phyloP scores from a whole-genome alignment of 176 grass and related monocot genomes.

The Hordeum vulgare region DNA sequence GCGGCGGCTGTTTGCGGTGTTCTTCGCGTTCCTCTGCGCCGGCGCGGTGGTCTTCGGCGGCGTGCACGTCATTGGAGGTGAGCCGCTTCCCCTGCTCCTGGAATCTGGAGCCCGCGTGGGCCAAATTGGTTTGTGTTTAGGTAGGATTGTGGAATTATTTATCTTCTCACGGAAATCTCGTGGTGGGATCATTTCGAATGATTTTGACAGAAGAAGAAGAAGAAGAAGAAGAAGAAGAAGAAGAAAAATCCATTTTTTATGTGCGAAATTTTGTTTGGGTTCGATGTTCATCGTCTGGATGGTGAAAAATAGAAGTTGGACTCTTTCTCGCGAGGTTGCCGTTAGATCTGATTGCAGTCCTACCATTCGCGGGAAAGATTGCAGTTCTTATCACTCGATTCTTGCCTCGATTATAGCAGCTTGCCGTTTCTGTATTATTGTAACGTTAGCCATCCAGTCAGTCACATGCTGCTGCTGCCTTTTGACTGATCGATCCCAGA shows the following conservation, averaged over 20 bases:
- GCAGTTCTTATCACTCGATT: constrained; percentile 5
- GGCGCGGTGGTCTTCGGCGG: constrained; percentile 23
- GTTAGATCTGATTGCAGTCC: constrained; percentile 20
- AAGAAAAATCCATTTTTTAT: constrained; percentile 7
- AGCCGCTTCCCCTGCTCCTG: neutral
- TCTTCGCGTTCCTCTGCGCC: constrained; percentile 42
- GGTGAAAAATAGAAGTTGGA: constrained; percentile 10
- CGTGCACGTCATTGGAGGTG: constrained; percentile 55
- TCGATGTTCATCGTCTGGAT: constrained; percentile 23
- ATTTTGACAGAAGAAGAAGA: too few species aligned
- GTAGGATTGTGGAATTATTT: neutral
- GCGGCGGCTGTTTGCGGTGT: constrained; percentile 31
- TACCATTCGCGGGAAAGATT: neutral
- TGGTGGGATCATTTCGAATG: too few species aligned
- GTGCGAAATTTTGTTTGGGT: neutral
- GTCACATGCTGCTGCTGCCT: neutral
- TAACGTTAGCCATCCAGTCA: neutral
- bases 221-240: too few species aligned
- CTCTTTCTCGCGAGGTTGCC: neutral
- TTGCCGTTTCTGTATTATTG: constrained; percentile 2
- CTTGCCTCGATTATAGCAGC: constrained; percentile 1
- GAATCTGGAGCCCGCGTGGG: neutral
- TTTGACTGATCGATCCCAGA: constrained; percentile 21
- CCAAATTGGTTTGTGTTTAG: constrained; percentile 28
- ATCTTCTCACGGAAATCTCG: neutral